Conservation (phyloP, 2,329 filamentous ascomycete species). For the Trichoderma breve region DNA sequence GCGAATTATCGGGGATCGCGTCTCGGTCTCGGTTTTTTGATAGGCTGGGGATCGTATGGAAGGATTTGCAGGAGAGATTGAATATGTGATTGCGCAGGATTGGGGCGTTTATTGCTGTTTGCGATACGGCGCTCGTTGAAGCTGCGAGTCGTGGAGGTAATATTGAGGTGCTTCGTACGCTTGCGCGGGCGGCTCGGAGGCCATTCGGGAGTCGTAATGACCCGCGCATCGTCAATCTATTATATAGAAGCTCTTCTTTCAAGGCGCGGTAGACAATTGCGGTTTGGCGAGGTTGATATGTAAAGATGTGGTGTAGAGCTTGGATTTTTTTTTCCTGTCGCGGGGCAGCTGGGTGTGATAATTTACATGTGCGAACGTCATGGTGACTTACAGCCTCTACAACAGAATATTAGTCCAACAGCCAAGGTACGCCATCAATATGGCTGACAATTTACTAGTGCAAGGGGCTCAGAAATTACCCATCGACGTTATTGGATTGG, state of each 20-base stretch:
- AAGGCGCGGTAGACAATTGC: neutral
- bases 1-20: slow-evolving; percentile 33
- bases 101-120: neutral
- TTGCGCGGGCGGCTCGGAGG: slow-evolving; percentile 25
- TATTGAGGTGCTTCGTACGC: slow-evolving; percentile 14
- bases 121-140: neutral
- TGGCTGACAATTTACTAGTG: neutral
- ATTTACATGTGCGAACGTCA: slow-evolving; percentile 16
- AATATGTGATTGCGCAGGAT: neutral
- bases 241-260: neutral
- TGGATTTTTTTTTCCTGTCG: slow-evolving; percentile 5
- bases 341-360: slow-evolving; percentile 8
- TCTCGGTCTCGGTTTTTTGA: slow-evolving; percentile 18
- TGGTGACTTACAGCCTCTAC: slow-evolving; percentile 1
- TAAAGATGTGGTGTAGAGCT: slow-evolving; percentile 9
- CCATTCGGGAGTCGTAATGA: slow-evolving; percentile 24
- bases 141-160: neutral
- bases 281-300: neutral
- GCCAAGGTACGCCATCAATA: neutral
- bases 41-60: slow-evolving; percentile 23
- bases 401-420: neutral
- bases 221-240: slow-evolving; percentile 23
- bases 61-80: neutral
- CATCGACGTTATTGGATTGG: neutral
- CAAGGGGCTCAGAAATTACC: no score